Evolutionary conservation across 2,329 filamentous ascomycete genomes (phyloP), one percentile per base, ranked within the genome.

Genomic region (Aquanectria penicillioides): DNA sequence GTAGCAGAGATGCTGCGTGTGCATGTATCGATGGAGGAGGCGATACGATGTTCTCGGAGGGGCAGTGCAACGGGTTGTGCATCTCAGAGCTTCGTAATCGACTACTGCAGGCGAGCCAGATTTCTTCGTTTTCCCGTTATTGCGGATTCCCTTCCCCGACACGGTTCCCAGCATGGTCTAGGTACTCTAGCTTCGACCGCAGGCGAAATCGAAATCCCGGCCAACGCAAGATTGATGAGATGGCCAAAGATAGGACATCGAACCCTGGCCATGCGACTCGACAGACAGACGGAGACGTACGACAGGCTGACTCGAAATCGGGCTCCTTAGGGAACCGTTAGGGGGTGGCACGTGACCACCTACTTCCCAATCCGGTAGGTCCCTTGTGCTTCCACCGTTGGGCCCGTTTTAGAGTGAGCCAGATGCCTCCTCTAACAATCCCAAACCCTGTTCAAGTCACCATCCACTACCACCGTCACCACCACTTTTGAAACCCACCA

Each of bases 81-180:
- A 18, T 37, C n/a, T 13, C 18, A 26, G 31, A 18, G 33, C 41
- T 43, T 44, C 20, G 37, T 26, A 28, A 41, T 17, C n/a, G 26
- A 29, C 12, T 34, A 31, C 41, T 52, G 44, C 31, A 44, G 58
- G 52, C 59, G 53, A 61, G 61, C 55, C 58, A 20, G 37, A 50
- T 26, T 51, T n/a, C 26, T 18, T 41, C 26, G 6, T 15, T 40
- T 41, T 28, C 40, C 34, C 28, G 44, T 52, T 34, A 52, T 56
- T 31, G 43, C 15, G 31, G 53, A 57, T 51, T 48, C 38, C 40
- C n/a, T n/a, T n/a, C n/a, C n/a, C n/a, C n/a, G n/a, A n/a, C n/a
- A n/a, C n/a, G n/a, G n/a, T n/a, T n/a, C n/a, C n/a, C n/a, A n/a
- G n/a, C n/a, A n/a, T n/a, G n/a, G n/a, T n/a, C n/a, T n/a, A n/a